phyloP scores from a whole-genome alignment of 1,284 basidiomycete genomes.

The Cryptococcus deneoformans region DNA sequence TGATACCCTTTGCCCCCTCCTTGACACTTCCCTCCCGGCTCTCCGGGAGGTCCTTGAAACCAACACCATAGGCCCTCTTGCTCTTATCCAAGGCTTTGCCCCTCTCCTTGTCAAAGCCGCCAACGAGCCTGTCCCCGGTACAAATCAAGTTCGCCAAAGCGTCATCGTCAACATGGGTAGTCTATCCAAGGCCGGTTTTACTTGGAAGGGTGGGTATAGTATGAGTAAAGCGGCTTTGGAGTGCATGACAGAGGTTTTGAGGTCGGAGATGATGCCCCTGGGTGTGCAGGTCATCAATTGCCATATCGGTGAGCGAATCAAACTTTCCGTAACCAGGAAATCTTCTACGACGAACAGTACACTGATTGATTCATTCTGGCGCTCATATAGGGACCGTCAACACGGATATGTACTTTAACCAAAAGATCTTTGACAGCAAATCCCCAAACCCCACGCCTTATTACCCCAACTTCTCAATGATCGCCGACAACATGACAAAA shows the following conservation, averaged over 20 bases:
- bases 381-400: neutral
- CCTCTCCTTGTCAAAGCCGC: slow-evolving; percentile 1
- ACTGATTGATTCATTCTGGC: neutral
- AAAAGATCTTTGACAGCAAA: neutral
- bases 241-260: slow-evolving; percentile 8
- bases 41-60: slow-evolving; percentile 20
- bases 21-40: slow-evolving; percentile 12
- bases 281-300: slow-evolving; percentile 15
- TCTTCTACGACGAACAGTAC: neutral
- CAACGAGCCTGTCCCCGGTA: neutral
- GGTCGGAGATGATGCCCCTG: slow-evolving; percentile 14
- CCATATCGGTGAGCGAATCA: slow-evolving; percentile 12
- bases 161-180: slow-evolving; percentile 23
- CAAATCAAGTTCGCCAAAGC: neutral
- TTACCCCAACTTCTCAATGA: neutral
- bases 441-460: neutral
- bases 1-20: neutral
- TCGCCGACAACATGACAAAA: neutral
- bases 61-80: slow-evolving; percentile 20
- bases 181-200: slow-evolving; percentile 4
- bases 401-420: neutral
- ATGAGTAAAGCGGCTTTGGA: slow-evolving; percentile 12
- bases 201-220: slow-evolving; percentile 17
- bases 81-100: slow-evolving; percentile 17
- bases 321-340: too few relatives aligned